phyloP scores from a whole-genome alignment of 208 protist genomes.

The Herpetomonas tarakana region DNA sequence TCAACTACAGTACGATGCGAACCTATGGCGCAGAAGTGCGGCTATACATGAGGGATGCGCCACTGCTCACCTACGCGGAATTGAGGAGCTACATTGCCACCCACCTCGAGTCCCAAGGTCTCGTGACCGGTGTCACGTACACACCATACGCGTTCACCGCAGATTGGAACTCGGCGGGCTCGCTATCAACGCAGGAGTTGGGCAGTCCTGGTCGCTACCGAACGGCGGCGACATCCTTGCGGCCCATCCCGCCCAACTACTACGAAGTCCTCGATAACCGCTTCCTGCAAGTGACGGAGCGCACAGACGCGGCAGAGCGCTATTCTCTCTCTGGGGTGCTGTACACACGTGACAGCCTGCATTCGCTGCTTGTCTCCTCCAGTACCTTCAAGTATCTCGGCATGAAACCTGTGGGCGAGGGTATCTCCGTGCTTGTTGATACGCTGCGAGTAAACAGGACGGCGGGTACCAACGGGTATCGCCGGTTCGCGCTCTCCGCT shows the following conservation, averaged over 20 bases:
- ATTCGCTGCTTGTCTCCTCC: slow-evolving; percentile 43
- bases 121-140: not conserved
- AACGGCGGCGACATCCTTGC: slow-evolving; percentile 2
- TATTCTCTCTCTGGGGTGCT: slow-evolving; percentile 41
- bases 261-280: slow-evolving; percentile 40
- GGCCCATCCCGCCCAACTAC: slow-evolving; percentile 50
- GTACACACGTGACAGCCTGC: slow-evolving; percentile 24
- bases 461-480: not conserved
- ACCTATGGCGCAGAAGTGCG: slow-evolving; percentile 31
- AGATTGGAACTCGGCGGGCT: not conserved
- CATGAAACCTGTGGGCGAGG: slow-evolving; percentile 8
- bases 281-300: slow-evolving; percentile 29
- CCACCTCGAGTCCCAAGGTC: not conserved
- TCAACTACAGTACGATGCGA: slow-evolving; percentile 22
- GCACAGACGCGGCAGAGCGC: slow-evolving; percentile 10
- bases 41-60: not conserved
- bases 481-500: not conserved
- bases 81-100: not conserved
- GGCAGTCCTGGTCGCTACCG: slow-evolving; percentile 27
- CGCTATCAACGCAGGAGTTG: not conserved
- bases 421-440: slow-evolving; percentile 2
- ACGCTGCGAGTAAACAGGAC: not conserved
- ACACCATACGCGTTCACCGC: not conserved
- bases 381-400: slow-evolving; percentile 16
- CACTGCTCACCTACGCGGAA: not conserved